Conservation (phyloP, 345 rosid genomes). For the Eucalyptus cladocalyx region DNA sequence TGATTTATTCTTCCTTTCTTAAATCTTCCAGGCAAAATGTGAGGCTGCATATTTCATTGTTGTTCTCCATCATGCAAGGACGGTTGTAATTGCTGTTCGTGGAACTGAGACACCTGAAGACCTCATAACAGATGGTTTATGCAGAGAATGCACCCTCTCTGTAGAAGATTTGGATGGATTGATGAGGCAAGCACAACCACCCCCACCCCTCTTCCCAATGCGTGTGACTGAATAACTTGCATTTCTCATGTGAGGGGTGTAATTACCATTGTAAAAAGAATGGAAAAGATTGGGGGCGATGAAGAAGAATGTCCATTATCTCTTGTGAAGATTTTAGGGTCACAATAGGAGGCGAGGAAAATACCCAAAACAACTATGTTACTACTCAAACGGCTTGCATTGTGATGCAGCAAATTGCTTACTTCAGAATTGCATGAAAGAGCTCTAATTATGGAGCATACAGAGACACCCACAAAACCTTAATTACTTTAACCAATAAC, state of each 20-base stretch:
- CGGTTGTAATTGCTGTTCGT: conserved; percentile 72
- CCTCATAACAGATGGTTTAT: conserved; percentile 90
- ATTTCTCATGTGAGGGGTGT: background rate
- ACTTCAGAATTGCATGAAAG: background rate
- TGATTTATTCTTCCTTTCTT: background rate
- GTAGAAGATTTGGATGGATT: conserved; percentile 69
- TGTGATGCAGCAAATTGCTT: background rate
- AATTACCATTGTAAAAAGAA: background rate
- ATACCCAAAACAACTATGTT: background rate
- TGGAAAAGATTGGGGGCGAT: background rate
- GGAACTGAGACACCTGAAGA: conserved; percentile 98
- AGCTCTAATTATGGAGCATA: background rate
- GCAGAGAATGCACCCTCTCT: conserved; percentile 54
- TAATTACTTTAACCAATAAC: background rate
- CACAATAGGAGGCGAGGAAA: background rate
- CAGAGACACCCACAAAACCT: background rate
- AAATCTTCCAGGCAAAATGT: conserved; percentile 46
- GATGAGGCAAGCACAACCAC: conserved; percentile 33
- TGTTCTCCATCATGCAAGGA: conserved; percentile 59
- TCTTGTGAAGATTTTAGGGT: background rate
- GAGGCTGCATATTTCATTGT: conserved; percentile 86
- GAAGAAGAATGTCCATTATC: background rate
- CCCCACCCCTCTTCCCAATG: background rate
- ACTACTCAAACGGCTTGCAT: background rate
- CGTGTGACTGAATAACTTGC: background rate